Evolutionary conservation across 1,284 basidiomycete species (phyloP).

Genomic region (Amylostereum areolatum): DNA sequence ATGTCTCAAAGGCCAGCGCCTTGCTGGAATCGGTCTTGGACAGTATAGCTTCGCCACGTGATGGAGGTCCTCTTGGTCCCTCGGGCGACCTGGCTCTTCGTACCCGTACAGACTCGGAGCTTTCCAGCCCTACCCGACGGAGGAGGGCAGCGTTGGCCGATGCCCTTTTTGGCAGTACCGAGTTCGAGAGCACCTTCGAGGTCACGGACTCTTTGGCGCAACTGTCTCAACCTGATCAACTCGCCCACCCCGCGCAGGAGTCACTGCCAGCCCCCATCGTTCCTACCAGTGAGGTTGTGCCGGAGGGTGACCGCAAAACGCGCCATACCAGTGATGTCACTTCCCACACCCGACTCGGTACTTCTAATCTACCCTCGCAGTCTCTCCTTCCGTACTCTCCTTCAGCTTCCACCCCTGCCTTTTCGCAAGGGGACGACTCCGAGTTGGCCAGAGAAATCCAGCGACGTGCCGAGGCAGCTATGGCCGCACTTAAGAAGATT

Average conservation of each 20-base stretch:
- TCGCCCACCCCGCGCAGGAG: too few relatives aligned
- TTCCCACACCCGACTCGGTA: not conserved
- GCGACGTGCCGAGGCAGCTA: conserved; percentile 64
- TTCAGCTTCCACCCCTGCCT: conserved; percentile 24
- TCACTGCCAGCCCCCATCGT: too few relatives aligned
- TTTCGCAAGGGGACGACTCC: conserved; percentile 31
- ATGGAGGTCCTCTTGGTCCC: conserved; percentile 20
- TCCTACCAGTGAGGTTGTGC: too few relatives aligned
- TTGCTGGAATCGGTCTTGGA: conserved; percentile 63
- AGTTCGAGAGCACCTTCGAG: conserved; percentile 26
- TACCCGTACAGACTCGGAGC: conserved; percentile 20
- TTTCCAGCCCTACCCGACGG: conserved; percentile 38
- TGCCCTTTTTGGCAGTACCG: conserved; percentile 59
- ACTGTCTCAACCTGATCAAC: not conserved
- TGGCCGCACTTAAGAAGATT: conserved; percentile 55
- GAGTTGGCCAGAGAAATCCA: conserved; percentile 64
- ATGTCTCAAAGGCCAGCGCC: conserved; percentile 51
- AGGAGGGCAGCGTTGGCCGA: conserved; percentile 67
- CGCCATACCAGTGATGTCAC: too few relatives aligned
- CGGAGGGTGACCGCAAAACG: too few relatives aligned
- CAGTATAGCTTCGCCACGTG: conserved; percentile 47
- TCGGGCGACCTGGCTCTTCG: conserved; percentile 13
- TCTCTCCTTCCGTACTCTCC: not conserved
- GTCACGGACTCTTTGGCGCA: conserved; percentile 6
- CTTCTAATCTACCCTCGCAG: not conserved